Conservation (phyloP, 2,329 filamentous ascomycete genomes). For the Parascedosporium putredinis region DNA sequence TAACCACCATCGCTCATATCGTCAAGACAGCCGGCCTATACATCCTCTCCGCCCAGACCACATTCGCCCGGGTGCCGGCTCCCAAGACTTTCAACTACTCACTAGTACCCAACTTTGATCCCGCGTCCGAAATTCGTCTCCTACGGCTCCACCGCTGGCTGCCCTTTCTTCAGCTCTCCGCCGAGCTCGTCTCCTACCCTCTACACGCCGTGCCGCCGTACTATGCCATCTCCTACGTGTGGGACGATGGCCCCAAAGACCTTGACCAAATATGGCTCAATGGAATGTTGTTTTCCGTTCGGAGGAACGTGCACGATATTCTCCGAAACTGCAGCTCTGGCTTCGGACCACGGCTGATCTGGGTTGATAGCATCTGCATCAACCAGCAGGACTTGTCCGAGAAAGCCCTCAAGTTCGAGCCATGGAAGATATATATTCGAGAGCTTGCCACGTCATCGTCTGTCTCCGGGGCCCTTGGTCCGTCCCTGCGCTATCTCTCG, state of each 20-base stretch:
- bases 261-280: background rate
- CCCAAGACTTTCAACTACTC: too few relatives aligned
- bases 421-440: slow-evolving; percentile 16
- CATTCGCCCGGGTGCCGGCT: too few relatives aligned
- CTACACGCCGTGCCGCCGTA: too few relatives aligned
- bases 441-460: slow-evolving; percentile 11
- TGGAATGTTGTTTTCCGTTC: background rate
- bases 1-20: too few relatives aligned
- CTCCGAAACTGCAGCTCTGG: background rate
- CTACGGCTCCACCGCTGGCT: too few relatives aligned
- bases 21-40: too few relatives aligned
- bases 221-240: background rate
- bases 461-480: slow-evolving; percentile 7
- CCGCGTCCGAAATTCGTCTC: too few relatives aligned
- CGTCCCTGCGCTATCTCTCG: background rate
- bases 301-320: background rate
- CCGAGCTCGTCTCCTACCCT: too few relatives aligned
- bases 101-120: too few relatives aligned
- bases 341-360: slow-evolving; percentile 13
- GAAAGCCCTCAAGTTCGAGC: slow-evolving; percentile 15
- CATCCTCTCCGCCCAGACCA: too few relatives aligned
- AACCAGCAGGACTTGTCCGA: slow-evolving; percentile 14
- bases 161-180: too few relatives aligned
- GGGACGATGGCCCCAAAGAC: background rate
- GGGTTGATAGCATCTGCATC: slow-evolving; percentile 18